phyloP scores from a whole-genome alignment of 257 asterid species.

The Fraxinus cuspidata region DNA sequence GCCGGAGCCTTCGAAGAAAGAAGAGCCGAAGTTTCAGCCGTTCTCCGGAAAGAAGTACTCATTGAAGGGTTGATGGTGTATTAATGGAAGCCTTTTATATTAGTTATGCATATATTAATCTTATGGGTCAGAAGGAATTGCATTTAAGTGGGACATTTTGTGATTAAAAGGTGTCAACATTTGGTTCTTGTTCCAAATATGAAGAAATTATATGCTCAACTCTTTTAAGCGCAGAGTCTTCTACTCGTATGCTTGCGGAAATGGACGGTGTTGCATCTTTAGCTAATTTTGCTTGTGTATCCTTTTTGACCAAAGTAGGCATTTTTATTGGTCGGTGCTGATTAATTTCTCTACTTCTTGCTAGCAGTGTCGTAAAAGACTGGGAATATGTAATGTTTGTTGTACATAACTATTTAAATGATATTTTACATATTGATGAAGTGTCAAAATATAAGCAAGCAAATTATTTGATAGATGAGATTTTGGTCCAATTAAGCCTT shows the following conservation, averaged over 20 bases:
- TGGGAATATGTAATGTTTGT: too few relatives aligned
- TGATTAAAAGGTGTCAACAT: slow-evolving; percentile 18
- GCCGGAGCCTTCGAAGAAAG: slow-evolving; percentile 70
- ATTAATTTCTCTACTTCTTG: background rate
- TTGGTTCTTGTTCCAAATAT: slow-evolving; percentile 28
- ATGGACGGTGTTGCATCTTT: background rate
- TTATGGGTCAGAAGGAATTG: slow-evolving; percentile 29
- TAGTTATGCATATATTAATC: slow-evolving; percentile 9
- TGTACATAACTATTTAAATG: too few relatives aligned
- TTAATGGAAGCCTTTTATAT: slow-evolving; percentile 21
- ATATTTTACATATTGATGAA: too few relatives aligned
- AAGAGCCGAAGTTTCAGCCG: slow-evolving; percentile 70
- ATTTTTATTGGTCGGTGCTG: background rate
- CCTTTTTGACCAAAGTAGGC: background rate
- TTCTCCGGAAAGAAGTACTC: slow-evolving; percentile 77
- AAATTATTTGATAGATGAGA: too few relatives aligned
- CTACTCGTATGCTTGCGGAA: background rate
- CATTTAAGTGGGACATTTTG: slow-evolving; percentile 17
- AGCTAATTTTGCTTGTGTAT: background rate
- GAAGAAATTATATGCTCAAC: background rate
- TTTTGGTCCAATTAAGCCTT: too few relatives aligned
- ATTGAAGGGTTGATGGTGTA: slow-evolving; percentile 56
- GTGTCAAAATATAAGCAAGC: too few relatives aligned
- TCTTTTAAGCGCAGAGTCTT: background rate
- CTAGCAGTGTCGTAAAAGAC: too few relatives aligned